Conservation (phyloP, 2,329 filamentous ascomycete species). For the Sclerotinia trifoliorum region DNA sequence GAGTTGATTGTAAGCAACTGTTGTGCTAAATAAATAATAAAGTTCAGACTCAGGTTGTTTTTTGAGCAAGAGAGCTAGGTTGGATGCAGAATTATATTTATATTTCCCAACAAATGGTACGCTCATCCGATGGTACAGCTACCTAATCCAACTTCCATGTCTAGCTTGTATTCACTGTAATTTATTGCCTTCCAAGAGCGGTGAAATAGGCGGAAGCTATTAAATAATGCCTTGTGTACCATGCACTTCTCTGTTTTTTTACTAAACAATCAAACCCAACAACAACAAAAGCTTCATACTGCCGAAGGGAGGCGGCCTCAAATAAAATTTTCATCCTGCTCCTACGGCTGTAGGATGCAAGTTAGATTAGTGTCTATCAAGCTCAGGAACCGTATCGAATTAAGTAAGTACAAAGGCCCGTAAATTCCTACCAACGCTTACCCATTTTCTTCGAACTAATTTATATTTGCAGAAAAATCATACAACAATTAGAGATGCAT, state of each 20-base stretch:
- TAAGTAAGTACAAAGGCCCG: neutral
- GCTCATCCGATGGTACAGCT: too few species aligned
- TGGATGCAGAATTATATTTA: neutral
- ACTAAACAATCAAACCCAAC: neutral
- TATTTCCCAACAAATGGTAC: too few species aligned
- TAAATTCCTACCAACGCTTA: neutral
- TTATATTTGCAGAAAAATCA: neutral
- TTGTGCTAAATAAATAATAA: neutral
- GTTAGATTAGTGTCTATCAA: neutral
- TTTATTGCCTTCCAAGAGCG: too few species aligned
- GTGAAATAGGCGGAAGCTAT: too few species aligned
- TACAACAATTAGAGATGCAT: neutral
- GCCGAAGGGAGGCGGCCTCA: neutral
- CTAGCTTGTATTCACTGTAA: too few species aligned
- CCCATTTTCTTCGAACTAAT: neutral
- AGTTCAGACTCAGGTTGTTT: neutral
- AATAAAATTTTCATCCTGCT: neutral
- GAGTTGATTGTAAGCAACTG: neutral
- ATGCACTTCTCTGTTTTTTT: neutral
- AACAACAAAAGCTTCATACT: neutral
- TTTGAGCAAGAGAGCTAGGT: neutral
- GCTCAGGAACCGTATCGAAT: neutral
- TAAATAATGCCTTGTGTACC: neutral
- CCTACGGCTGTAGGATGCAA: neutral
- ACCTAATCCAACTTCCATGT: too few species aligned